Evolutionary conservation across 2,329 filamentous ascomycete genomes (phyloP), one percentile per base, ranked within the genome.

Genomic region (Paecilomyces variotii): DNA sequence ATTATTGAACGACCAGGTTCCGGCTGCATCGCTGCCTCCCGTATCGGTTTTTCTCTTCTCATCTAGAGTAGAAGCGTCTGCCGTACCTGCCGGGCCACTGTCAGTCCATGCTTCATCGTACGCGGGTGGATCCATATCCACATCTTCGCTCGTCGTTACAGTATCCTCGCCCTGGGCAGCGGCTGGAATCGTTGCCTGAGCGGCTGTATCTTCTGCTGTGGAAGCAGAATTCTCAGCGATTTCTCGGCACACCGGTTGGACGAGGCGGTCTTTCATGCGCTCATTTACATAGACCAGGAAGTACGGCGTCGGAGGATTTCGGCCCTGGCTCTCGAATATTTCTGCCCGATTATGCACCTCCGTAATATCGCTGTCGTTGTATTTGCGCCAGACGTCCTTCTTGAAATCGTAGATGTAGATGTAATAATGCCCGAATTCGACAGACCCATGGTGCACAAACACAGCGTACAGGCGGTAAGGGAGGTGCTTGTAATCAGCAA

Each of bases 371-470:
- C 88, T 87, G 68, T 99, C 94, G 70, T 99, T 99, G 79, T 97
- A 99, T 68, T 90, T 91, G 59, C 91, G 87, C 92, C 94, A 99
- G 24, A 92, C 79, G 35, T 86, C 77, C 53, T 85, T 83, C 63
- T 87, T 83, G 72, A 96, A 96, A 76, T 97, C 94, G 68, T 87
- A 89, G 63, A 99, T 95, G 82, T 92, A 97, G 52, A 97, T 91
- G 87, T 91, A 97, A 76, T 97, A 99, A 73, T 99, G 94, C 0
- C 94, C 94, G 53, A 87, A 87, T 52, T 80, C 82, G 49, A 87
- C 81, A 28, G 74, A 76, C 30, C 82, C 82, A 24, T 88, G 87
- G 71, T 99, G 94, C 67, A 96, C 93, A 68, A 99, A 96, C 32
- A 97, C 89, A 0, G 93, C 90, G 65, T 97, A 92, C 3, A 99